These are phyloP conservation scores for Apiotrichum akiyoshidainum DNA, from an alignment of 1,284 basidiomycete species.

Conservation along the genomic window DNA sequence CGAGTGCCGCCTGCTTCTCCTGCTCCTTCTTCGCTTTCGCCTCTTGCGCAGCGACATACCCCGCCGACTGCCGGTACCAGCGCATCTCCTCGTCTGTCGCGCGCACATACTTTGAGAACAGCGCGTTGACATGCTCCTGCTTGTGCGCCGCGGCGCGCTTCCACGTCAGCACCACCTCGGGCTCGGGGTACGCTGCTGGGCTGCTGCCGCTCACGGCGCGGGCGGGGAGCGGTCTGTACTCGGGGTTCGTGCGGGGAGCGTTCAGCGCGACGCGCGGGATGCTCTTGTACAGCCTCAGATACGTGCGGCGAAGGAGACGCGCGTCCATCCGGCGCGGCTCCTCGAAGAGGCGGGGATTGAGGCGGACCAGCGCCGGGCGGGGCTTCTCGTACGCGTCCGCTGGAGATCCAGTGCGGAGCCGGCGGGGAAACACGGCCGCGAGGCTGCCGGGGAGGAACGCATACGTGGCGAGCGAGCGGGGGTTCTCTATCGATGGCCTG, in stretches of 20 bases:
- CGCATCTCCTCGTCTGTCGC: background rate
- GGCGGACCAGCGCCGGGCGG: slow-evolving; percentile 23
- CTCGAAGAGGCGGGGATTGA: slow-evolving; percentile 33
- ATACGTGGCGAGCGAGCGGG: slow-evolving; percentile 7
- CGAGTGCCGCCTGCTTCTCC: too few species aligned
- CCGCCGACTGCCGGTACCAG: background rate
- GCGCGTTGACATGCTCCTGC: background rate
- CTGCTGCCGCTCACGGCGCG: background rate
- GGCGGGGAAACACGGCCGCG: slow-evolving; percentile 7
- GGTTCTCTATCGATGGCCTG: background rate
- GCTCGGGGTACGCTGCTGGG: background rate
- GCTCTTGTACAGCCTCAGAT: slow-evolving; percentile 23
- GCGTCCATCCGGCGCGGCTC: slow-evolving; percentile 22
- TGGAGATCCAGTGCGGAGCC: background rate
- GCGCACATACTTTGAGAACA: background rate
- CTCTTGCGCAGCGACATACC: background rate
- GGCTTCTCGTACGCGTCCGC: slow-evolving; percentile 24
- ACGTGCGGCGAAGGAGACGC: slow-evolving; percentile 26
- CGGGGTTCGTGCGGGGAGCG: background rate
- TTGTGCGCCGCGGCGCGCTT: background rate
- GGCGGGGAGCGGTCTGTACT: background rate
- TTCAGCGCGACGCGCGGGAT: background rate
- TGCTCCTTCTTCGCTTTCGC: too few species aligned
- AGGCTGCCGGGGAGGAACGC: slow-evolving; percentile 6
- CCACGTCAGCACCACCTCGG: background rate